A percentile compares a stretch with the other conserved stretches of the same genome.
Evolutionary conservation across 495 filamentous ascomycete genomes (phyloP).

Genomic region (Echria macrotheca): DNA sequence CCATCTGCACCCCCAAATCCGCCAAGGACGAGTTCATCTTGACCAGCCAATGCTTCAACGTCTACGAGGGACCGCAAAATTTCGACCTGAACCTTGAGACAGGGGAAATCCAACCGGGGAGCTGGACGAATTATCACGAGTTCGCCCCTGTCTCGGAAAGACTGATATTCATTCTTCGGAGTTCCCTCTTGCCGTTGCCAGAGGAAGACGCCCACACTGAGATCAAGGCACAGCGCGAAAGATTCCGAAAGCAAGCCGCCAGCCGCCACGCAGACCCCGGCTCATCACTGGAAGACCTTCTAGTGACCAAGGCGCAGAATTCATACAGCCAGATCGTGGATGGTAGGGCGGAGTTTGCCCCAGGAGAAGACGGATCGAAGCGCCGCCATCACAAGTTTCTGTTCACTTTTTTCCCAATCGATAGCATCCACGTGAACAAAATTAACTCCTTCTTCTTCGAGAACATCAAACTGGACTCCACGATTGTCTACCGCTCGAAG

Average conservation of each 20-base stretch:
- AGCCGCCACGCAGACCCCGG: constrained; percentile 14
- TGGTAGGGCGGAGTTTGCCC: constrained; percentile 14
- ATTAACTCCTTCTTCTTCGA: constrained; percentile 43
- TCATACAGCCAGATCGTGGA: constrained; percentile 30
- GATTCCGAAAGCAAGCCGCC: not conserved
- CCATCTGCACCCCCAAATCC: constrained; percentile 39
- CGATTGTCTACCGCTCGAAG: constrained; percentile 27
- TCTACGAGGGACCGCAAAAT: constrained; percentile 42
- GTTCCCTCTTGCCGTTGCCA: constrained; percentile 20
- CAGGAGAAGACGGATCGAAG: constrained; percentile 12
- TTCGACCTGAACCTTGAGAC: constrained; percentile 18
- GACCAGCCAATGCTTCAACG: constrained; percentile 40
- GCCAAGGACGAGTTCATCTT: constrained; percentile 44
- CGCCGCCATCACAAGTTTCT: constrained; percentile 29
- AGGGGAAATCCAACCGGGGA: constrained; percentile 8
- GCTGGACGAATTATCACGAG: constrained; percentile 26
- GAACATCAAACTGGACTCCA: constrained; percentile 19
- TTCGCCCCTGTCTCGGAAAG: constrained; percentile 47
- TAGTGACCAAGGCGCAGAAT: constrained; percentile 35
- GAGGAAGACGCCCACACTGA: constrained; percentile 18
- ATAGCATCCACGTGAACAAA: constrained; percentile 29
- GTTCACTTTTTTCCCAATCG: constrained; percentile 38
- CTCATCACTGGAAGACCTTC: constrained; percentile 38
- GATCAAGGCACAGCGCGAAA: constrained; percentile 10
- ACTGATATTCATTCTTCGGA: constrained; percentile 44